Evolutionary conservation across 148 eudicot genomes (phyloP).

Genomic region (Diospyros kaki): DNA sequence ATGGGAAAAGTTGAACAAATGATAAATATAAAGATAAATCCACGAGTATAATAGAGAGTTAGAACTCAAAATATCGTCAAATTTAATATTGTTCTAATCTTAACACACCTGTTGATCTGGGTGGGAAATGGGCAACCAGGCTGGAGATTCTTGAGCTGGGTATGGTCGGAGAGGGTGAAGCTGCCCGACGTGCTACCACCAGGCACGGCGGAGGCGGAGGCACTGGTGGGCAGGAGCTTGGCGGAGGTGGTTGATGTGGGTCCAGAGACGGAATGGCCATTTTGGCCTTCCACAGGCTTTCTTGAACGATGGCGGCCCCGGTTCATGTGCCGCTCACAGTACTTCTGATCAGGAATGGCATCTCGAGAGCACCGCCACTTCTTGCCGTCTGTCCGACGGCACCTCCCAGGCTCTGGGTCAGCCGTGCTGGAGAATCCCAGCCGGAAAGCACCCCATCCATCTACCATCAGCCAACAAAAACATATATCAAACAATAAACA

Average conservation of each 20-base stretch:
- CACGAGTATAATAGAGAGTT: too few species aligned
- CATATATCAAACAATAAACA: too few species aligned
- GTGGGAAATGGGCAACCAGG: slow-evolving; percentile 21
- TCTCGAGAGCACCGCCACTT: slow-evolving; percentile 56
- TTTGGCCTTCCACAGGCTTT: slow-evolving; percentile 80
- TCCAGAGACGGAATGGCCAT: slow-evolving; percentile 40
- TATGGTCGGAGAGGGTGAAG: slow-evolving; percentile 21
- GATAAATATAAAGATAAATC: too few species aligned
- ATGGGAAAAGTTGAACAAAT: too few species aligned
- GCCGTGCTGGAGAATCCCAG: slow-evolving; percentile 35
- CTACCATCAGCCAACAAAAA: slow-evolving; percentile 11
- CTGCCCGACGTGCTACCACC: slow-evolving; percentile 23
- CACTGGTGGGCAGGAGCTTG: slow-evolving; percentile 13
- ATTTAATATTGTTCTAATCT: too few species aligned
- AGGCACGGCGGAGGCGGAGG: slow-evolving; percentile 20
- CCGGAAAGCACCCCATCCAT: slow-evolving; percentile 47
- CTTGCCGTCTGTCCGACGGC: slow-evolving; percentile 54
- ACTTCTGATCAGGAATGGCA: slow-evolving; percentile 47
- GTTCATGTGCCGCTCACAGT: slow-evolving; percentile 74
- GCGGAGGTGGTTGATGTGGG: not conserved
- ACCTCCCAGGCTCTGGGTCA: slow-evolving; percentile 58
- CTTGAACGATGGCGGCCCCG: slow-evolving; percentile 86
- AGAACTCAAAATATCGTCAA: not conserved
- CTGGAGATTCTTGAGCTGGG: slow-evolving; percentile 32
- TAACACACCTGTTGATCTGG: slow-evolving; percentile 27